Conservation (phyloP, 2,329 filamentous ascomycete genomes). For the Sordariomycetes sp. region DNA sequence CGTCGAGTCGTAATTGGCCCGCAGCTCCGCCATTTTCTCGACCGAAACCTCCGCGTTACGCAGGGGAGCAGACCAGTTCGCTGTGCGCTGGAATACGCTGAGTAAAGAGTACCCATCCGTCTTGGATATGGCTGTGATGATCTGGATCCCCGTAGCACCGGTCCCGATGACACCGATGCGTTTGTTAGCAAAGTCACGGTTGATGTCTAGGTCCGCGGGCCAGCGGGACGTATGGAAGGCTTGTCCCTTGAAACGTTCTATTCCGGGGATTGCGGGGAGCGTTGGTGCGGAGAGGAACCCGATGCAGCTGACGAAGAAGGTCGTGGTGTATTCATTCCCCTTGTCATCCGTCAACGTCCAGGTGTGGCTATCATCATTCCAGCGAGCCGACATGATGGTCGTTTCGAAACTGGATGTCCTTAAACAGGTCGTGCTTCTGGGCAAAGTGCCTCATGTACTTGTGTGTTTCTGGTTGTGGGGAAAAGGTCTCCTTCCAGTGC, state of each 20-base stretch:
- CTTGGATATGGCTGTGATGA: conserved; percentile 36
- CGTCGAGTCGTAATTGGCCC: conserved; percentile 13
- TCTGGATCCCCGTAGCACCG: conserved; percentile 46
- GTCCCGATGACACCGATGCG: conserved; percentile 47
- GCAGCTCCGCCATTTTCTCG: conserved; percentile 32
- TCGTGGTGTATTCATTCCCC: conserved; percentile 10
- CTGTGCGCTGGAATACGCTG: conserved; percentile 51
- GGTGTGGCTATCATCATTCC: conserved; percentile 11
- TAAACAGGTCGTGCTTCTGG: conserved; percentile 22
- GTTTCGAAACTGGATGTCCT: conserved; percentile 20
- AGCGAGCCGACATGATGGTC: conserved; percentile 15
- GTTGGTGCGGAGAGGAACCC: conserved; percentile 55
- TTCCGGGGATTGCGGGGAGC: conserved; percentile 45
- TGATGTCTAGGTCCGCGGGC: conserved; percentile 26
- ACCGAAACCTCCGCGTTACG: conserved; percentile 41
- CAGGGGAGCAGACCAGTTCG: conserved; percentile 52
- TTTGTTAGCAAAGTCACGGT: conserved; percentile 30
- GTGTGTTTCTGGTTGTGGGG: conserved; percentile 20
- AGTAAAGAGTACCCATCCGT: conserved; percentile 25
- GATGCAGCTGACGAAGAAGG: conserved; percentile 41
- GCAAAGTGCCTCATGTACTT: conserved; percentile 28
- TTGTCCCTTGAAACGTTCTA: conserved; percentile 37
- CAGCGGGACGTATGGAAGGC: conserved; percentile 49
- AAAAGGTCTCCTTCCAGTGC: conserved; percentile 21
- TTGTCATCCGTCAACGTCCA: conserved; percentile 14